Evolutionary conservation across 805 yeast genomes (phyloP).

Genomic region (Saccharomycopsis sp.): DNA sequence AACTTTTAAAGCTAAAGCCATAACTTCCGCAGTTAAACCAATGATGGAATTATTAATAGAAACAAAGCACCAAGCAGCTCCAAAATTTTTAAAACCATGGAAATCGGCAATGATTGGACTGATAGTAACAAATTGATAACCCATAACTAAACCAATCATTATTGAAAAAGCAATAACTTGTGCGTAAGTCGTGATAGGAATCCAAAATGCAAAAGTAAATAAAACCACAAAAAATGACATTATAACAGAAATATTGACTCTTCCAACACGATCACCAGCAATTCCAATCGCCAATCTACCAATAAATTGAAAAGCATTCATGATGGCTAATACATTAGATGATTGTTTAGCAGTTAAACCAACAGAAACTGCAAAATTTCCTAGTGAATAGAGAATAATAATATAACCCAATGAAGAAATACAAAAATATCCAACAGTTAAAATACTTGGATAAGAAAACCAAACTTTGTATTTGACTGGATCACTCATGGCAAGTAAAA

Average conservation of each 20-base stretch:
- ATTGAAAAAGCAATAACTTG: slow-evolving; percentile 33
- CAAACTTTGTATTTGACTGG: slow-evolving; percentile 28
- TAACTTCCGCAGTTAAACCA: slow-evolving; percentile 40
- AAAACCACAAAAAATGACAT: slow-evolving; percentile 28
- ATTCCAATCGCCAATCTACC: slow-evolving; percentile 42
- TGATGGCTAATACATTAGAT: slow-evolving; percentile 33
- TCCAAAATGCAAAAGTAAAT: slow-evolving; percentile 39
- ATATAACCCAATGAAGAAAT: slow-evolving; percentile 31
- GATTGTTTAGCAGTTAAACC: slow-evolving; percentile 38
- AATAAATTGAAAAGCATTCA: slow-evolving; percentile 36
- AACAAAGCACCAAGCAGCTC: slow-evolving; percentile 30
- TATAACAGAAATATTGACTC: slow-evolving; percentile 34
- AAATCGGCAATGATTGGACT: slow-evolving; percentile 32
- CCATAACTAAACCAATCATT: slow-evolving; percentile 34
- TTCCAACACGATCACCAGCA: slow-evolving; percentile 34
- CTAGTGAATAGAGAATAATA: slow-evolving; percentile 35
- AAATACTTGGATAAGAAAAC: slow-evolving; percentile 23
- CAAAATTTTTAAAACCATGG: slow-evolving; percentile 28
- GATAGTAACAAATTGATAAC: slow-evolving; percentile 34
- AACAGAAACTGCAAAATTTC: slow-evolving; percentile 35
- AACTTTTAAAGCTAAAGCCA: slow-evolving; percentile 38
- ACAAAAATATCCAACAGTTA: slow-evolving; percentile 30
- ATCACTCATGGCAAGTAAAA: slow-evolving; percentile 23
- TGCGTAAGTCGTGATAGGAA: slow-evolving; percentile 32
- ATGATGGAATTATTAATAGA: slow-evolving; percentile 25